Evolutionary conservation across 257 asterid genomes (phyloP), one percentile per base, ranked within the genome.

Genomic region (Ligustrum vulgare): DNA sequence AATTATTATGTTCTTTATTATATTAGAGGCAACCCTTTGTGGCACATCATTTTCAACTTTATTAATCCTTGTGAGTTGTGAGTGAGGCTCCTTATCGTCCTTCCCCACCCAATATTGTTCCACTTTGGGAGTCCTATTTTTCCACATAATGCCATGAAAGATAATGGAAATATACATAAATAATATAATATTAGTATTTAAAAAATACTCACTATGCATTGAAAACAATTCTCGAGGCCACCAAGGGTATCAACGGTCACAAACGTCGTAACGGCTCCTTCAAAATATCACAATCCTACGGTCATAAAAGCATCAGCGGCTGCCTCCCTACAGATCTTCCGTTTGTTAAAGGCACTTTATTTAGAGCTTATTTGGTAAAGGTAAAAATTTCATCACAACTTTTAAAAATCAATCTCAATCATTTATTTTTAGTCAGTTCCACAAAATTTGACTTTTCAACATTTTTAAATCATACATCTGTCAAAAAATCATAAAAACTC

Each of bases 301-400:
- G 86, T 60, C 76, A 60, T 28, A 22, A 71, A 70, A 41, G 43
- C 67, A 35, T 75, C 10, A 87, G 77, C 89, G 86, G 89, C 58
- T 56, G 82, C 87, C 89, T 83, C 78, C 86, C 92, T 67, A 73
- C 83, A n/a, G n/a, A n/a, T n/a, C n/a, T n/a, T n/a, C n/a, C n/a
- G n/a, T n/a, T n/a, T n/a, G n/a, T n/a, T n/a, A n/a, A n/a, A n/a
- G n/a, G n/a, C n/a, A n/a, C n/a, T n/a, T n/a, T n/a, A n/a, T n/a
- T n/a, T n/a, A n/a, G n/a, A n/a, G n/a, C n/a, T n/a, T n/a, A n/a
- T n/a, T n/a, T n/a, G n/a, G n/a, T n/a, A n/a, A n/a, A n/a, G n/a
- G n/a, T n/a, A n/a, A n/a, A n/a, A n/a, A n/a, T n/a, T n/a, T n/a
- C n/a, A n/a, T n/a, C n/a, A n/a, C n/a, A n/a, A n/a, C n/a, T n/a